A percentile compares a stretch with the other conserved stretches of the same genome.
Evolutionary conservation across 495 filamentous ascomycete species (phyloP).

Genomic region (Trichocladium uniseriatum): DNA sequence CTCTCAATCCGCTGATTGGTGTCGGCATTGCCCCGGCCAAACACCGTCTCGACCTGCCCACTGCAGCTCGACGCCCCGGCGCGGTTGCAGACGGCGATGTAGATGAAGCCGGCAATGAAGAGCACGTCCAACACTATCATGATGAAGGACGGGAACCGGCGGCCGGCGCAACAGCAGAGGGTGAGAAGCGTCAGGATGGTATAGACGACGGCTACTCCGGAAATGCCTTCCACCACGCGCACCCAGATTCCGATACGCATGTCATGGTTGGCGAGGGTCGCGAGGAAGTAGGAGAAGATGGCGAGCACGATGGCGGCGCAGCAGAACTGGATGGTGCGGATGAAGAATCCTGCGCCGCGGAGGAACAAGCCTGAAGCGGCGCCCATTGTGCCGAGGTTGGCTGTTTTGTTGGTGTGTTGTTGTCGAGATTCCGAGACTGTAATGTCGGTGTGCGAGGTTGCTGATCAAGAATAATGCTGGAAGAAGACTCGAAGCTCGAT

Average conservation of each 20-base stretch:
- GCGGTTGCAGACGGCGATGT: slow-evolving; percentile 51
- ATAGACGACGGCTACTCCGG: slow-evolving; percentile 65
- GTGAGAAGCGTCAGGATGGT: slow-evolving; percentile 58
- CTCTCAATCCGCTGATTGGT: slow-evolving; percentile 24
- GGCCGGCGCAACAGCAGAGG: slow-evolving; percentile 70
- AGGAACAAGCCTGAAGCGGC: slow-evolving; percentile 46
- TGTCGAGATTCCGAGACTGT: no score
- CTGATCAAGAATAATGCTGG: no score
- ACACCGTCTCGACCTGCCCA: slow-evolving; percentile 54
- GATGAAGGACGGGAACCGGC: slow-evolving; percentile 55
- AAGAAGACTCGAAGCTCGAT: no score
- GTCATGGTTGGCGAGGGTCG: slow-evolving; percentile 49
- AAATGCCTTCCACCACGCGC: slow-evolving; percentile 73
- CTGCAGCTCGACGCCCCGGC: slow-evolving; percentile 53
- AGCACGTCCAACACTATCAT: slow-evolving; percentile 55
- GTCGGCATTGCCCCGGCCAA: slow-evolving; percentile 52
- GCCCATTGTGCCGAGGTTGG: slow-evolving; percentile 24
- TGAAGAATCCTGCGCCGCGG: slow-evolving; percentile 50
- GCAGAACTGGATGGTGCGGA: slow-evolving; percentile 63
- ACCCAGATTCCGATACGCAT: slow-evolving; percentile 52
- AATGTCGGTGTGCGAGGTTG: no score
- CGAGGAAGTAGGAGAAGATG: slow-evolving; percentile 71
- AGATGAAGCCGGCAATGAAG: slow-evolving; percentile 51
- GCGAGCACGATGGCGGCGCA: slow-evolving; percentile 63
- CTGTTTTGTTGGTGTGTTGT: neutral